phyloP scores from a whole-genome alignment of 345 rosid genomes.

The Raphanus raphanistrum region DNA sequence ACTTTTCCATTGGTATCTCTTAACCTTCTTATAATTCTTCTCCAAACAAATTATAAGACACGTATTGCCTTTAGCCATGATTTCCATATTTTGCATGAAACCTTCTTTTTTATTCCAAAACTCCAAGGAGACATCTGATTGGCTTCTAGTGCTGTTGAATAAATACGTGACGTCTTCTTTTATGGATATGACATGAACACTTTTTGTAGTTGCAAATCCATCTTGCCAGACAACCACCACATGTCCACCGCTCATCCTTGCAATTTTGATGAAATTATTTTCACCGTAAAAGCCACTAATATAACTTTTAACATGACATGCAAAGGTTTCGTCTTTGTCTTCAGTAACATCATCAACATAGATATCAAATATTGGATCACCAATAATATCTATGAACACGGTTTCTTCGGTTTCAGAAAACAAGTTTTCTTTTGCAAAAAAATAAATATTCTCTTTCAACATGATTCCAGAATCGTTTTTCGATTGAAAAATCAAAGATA shows the following conservation, averaged over 20 bases:
- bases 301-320: not conserved
- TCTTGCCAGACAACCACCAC: not conserved
- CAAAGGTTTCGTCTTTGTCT: not conserved
- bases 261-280: not conserved
- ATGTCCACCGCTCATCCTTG: not conserved
- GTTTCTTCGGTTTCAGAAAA: not conserved
- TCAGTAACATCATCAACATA: not conserved
- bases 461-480: no score
- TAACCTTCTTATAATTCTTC: not conserved
- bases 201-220: not conserved
- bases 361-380: not conserved
- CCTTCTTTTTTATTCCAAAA: not conserved
- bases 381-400: not conserved
- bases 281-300: not conserved
- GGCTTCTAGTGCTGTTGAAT: not conserved
- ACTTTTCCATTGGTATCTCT: not conserved
- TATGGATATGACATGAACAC: not conserved
- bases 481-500: no score
- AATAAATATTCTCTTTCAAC: no score
- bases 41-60: not conserved
- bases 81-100: not conserved
- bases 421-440: not conserved
- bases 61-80: not conserved
- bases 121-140: not conserved
- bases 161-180: not conserved